These are phyloP conservation scores for Carex pumila DNA, from an alignment of 176 grass and related monocot genomes.

Conservation along the genomic window DNA sequence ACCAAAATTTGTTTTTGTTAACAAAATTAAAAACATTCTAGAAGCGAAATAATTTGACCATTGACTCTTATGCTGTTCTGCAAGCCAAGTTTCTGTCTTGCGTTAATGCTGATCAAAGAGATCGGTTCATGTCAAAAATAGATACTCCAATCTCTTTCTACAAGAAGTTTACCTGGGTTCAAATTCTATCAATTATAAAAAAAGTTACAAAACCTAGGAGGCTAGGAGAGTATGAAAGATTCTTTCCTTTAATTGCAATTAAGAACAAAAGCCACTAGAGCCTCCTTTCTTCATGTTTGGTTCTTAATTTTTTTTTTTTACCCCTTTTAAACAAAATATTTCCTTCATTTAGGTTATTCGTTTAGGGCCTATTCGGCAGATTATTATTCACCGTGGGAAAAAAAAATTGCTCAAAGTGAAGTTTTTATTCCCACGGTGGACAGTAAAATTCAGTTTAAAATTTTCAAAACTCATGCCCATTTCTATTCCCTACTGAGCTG, in stretches of 20 bases:
- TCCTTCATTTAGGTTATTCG: neutral
- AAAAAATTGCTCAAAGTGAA: too few relatives aligned
- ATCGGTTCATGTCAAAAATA: neutral
- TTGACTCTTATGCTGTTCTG: neutral
- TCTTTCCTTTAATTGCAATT: neutral
- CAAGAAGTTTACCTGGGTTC: neutral
- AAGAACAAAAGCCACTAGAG: neutral
- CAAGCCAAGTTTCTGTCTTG: neutral
- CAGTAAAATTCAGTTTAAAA: too few relatives aligned
- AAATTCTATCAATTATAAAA: neutral
- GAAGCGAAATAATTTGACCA: neutral
- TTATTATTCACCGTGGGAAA: too few relatives aligned
- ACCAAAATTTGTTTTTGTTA: neutral
- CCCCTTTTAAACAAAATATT: too few relatives aligned
- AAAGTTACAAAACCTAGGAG: neutral
- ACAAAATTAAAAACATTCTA: neutral
- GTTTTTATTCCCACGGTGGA: too few relatives aligned
- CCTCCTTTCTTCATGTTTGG: neutral
- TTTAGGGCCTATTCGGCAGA: too few relatives aligned
- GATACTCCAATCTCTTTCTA: neutral
- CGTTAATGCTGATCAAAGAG: neutral
- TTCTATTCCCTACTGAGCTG: too few relatives aligned
- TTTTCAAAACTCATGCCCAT: too few relatives aligned
- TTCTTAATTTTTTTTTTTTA: neutral
- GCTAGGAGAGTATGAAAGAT: neutral